A percentile compares a stretch with the other conserved stretches of the same genome.
phyloP scores from a whole-genome alignment of 148 eudicot genomes.

The Agrostemma githago region DNA sequence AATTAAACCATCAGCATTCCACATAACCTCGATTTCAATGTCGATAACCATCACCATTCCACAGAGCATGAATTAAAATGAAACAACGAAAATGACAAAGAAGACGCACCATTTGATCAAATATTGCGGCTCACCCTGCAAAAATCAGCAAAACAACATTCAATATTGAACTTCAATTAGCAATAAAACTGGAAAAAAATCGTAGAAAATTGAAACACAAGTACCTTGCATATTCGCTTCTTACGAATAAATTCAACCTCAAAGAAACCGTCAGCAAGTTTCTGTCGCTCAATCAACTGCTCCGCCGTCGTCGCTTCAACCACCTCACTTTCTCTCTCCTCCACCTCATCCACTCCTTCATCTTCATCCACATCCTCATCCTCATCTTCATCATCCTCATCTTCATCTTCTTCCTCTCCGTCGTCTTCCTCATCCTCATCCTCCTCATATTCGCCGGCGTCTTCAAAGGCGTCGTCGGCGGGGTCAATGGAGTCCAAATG shows the following conservation, averaged over 20 bases:
- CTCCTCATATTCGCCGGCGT: neutral
- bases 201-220: neutral
- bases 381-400: neutral
- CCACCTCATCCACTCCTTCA: slow-evolving; percentile 18
- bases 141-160: slow-evolving; percentile 13
- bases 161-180: neutral
- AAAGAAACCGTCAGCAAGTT: slow-evolving; percentile 80
- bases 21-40: neutral
- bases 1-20: neutral
- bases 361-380: slow-evolving; percentile 6
- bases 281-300: slow-evolving; percentile 31
- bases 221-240: slow-evolving; percentile 79
- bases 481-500: neutral
- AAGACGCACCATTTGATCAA: slow-evolving; percentile 85
- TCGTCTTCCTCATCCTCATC: slow-evolving; percentile 9
- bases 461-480: neutral
- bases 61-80: neutral
- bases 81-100: neutral
- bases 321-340: slow-evolving; percentile 17
- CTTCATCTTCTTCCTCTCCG: slow-evolving; percentile 12
- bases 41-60: neutral
- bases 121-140: slow-evolving; percentile 80
- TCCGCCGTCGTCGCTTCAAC: slow-evolving; percentile 13
- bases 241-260: slow-evolving; percentile 75
- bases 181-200: neutral